Conservation (phyloP, 768 basidiomycete species). For the Lactarius quietus region DNA sequence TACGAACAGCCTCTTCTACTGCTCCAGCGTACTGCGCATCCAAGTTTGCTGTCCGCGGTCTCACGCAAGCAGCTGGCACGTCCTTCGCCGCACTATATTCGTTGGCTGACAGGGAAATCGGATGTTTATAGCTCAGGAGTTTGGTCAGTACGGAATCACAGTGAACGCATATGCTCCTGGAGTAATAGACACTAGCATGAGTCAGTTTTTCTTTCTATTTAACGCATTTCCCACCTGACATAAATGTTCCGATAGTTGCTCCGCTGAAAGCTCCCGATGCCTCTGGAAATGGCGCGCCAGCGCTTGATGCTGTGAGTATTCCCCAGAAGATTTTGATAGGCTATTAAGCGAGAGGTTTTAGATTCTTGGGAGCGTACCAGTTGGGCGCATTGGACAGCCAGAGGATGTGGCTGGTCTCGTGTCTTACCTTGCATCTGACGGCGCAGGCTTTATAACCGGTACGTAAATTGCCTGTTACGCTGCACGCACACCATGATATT, state of each 20-base stretch:
- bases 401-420: constrained; percentile 27
- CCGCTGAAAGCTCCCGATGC: neutral
- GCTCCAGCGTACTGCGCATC: constrained; percentile 20
- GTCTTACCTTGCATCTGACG: constrained; percentile 24
- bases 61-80: constrained; percentile 28
- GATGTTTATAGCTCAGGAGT: constrained; percentile 21
- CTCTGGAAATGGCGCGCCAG: neutral
- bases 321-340: neutral
- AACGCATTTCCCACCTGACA: neutral
- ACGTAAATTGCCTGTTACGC: neutral
- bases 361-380: neutral
- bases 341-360: neutral
- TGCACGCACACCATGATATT: neutral
- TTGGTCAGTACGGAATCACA: constrained; percentile 26
- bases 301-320: neutral
- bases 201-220: constrained; percentile 11
- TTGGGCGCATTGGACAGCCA: constrained; percentile 8
- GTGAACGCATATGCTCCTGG: constrained; percentile 30
- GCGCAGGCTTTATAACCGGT: constrained; percentile 27
- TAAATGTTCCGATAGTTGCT: neutral
- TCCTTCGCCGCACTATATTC: neutral
- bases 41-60: constrained; percentile 28
- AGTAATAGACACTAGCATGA: constrained; percentile 19
- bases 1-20: neutral
- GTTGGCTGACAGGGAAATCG: neutral